Base-by-base conservation (phyloP, 2,329 filamentous ascomycete species). In the Pseudofabraea citricarpa region DNA sequence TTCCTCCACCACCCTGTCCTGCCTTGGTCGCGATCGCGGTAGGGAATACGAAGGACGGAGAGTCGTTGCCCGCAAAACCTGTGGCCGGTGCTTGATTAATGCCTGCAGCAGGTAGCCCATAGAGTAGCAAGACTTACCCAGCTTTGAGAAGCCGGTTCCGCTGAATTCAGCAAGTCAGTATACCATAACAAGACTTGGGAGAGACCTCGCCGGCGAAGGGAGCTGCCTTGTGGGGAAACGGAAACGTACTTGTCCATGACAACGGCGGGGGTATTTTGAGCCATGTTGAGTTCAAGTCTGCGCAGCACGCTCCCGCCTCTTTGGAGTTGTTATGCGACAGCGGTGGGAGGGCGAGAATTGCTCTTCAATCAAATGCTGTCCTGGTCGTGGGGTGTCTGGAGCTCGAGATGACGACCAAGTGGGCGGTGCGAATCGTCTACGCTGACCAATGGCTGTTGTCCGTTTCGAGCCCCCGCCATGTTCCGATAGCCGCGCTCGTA, bases 21-120 rank as follows among this genome's bases (percentile, higher is more conserved):
- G 80, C 74, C 51, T 96, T 97, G 51, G 90, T 97, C 61, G 93
- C 91, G 71, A 98, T 98, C 56, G 93, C 93, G 43, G 93, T 98
- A 51, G 93, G 93, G 69, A 98, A 98, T 63, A 98, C 93, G 74
- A 97, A 98, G 45, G 93, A 98, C 31, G 93, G 93, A 55, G 93
- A 95, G 70, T 98, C 93, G 71, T 98, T 98, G 70, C 93, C 93
- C 70, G 93, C 93, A 69, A 98, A 98, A 71, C 90, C 90, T 96
- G 57, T 44, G 43, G 43, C 16, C 33, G 29, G 19, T 40, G 29
- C 29, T 49, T 39, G 41, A 36, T 36, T 26, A 20, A 20, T 19
- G n/a, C n/a, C n/a, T n/a, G n/a, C n/a, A n/a, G n/a, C n/a, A n/a
- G n/a, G n/a, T n/a, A n/a, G n/a, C n/a, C n/a, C n/a, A 21, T 38